Percentiles rank a stretch among this genome's conserved stretches.
phyloP scores from a whole-genome alignment of 768 basidiomycete species.

The Tricholoma matsutake region DNA sequence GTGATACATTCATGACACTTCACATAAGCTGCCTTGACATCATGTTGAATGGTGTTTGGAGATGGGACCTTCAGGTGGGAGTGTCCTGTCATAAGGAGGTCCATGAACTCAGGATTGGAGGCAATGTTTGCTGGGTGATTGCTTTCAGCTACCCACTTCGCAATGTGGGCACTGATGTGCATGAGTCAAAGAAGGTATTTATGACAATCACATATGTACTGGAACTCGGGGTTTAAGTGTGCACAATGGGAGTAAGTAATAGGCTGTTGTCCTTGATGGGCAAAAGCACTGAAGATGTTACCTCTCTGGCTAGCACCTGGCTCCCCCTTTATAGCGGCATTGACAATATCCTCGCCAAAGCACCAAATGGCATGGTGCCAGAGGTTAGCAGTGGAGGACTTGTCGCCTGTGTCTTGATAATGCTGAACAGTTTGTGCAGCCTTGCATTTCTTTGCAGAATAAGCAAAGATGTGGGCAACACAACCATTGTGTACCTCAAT shows the following conservation, averaged over 20 bases:
- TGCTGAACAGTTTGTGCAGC: not conserved
- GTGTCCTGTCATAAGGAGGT: slow-evolving; percentile 23
- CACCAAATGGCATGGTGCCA: not conserved
- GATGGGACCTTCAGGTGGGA: slow-evolving; percentile 5
- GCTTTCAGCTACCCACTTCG: slow-evolving; percentile 23
- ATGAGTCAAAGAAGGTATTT: too few relatives aligned
- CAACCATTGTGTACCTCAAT: not conserved
- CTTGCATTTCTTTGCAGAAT: not conserved
- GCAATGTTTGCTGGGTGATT: slow-evolving; percentile 19
- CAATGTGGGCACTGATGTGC: too few relatives aligned
- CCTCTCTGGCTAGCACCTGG: not conserved
- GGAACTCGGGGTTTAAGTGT: slow-evolving; percentile 3
- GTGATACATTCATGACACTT: not conserved
- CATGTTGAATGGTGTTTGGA: not conserved
- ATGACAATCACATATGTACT: slow-evolving; percentile 10
- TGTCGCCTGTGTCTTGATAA: not conserved
- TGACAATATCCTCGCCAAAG: not conserved
- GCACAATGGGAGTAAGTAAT: slow-evolving; percentile 6
- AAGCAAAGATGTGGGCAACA: not conserved
- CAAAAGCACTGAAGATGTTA: slow-evolving; percentile 9
- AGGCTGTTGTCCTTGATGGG: slow-evolving; percentile 10
- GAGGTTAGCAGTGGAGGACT: not conserved
- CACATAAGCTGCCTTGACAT: too few relatives aligned
- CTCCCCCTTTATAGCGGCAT: not conserved
- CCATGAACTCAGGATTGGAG: slow-evolving; percentile 3